Conservation (phyloP, 1,284 basidiomycete species). For the Flammula alnicola region DNA sequence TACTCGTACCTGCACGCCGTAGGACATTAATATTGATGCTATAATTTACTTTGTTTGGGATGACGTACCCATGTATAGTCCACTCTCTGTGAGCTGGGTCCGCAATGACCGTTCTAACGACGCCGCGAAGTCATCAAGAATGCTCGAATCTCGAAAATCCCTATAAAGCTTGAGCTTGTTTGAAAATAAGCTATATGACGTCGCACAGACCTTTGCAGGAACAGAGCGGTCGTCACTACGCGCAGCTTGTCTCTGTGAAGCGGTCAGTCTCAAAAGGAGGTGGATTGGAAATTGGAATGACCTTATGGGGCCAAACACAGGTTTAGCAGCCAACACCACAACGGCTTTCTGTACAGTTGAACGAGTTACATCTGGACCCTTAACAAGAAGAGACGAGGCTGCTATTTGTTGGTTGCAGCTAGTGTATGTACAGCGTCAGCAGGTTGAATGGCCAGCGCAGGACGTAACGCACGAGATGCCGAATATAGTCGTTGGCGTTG, state of each 20-base stretch:
- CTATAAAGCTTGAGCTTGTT: too few species aligned
- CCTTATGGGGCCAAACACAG: constrained; percentile 88
- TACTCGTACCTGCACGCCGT: constrained; percentile 69
- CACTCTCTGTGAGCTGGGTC: constrained; percentile 77
- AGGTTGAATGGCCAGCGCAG: neutral
- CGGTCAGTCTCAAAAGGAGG: too few species aligned
- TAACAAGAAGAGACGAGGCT: constrained; percentile 79
- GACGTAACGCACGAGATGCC: constrained; percentile 81
- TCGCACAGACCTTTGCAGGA: too few species aligned
- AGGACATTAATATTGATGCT: constrained; percentile 10
- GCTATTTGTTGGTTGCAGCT: constrained; percentile 97
- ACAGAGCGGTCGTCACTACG: constrained; percentile 92
- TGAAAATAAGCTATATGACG: too few species aligned
- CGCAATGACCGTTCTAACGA: constrained; percentile 73
- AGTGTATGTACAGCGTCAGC: constrained; percentile 14
- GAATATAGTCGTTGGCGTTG: constrained; percentile 82
- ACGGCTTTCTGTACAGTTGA: constrained; percentile 98
- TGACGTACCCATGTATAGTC: constrained; percentile 82
- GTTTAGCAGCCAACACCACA: constrained; percentile 90
- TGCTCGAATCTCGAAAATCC: constrained; percentile 84
- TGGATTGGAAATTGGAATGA: constrained; percentile 27
- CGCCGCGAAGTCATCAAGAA: constrained; percentile 82
- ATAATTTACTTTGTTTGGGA: neutral
- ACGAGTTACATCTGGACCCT: constrained; percentile 88
- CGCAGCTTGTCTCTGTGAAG: constrained; percentile 89